Conservation (phyloP, 495 filamentous ascomycete genomes). For the Filosporella fistucella region DNA sequence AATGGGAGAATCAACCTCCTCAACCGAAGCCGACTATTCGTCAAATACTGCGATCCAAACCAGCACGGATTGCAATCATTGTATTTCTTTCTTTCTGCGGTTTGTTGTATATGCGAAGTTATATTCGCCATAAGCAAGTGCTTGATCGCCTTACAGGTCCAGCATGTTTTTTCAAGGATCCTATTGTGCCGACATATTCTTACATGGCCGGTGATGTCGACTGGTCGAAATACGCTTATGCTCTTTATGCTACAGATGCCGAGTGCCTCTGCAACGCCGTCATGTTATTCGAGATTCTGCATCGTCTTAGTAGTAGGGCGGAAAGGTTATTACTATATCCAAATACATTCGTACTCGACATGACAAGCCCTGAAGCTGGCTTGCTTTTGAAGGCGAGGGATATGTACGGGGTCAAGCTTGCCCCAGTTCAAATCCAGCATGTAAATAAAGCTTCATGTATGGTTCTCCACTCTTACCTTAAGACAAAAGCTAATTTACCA, state of each 20-base stretch:
- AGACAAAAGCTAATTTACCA: not conserved
- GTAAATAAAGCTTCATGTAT: constrained; percentile 37
- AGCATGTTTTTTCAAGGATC: constrained; percentile 4
- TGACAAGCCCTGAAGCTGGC: constrained; percentile 44
- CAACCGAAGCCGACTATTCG: not conserved
- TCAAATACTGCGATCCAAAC: constrained; percentile 8
- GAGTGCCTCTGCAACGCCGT: constrained; percentile 72
- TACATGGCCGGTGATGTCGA: constrained; percentile 25
- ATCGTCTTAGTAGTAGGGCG: constrained; percentile 56
- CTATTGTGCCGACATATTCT: not conserved
- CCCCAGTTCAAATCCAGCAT: constrained; percentile 55
- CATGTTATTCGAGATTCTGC: constrained; percentile 66
- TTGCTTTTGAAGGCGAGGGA: constrained; percentile 56
- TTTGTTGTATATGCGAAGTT: not conserved
- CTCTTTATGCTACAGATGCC: constrained; percentile 64
- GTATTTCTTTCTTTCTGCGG: not conserved
- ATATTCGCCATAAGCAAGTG: not conserved
- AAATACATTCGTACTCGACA: constrained; percentile 39
- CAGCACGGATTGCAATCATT: not conserved
- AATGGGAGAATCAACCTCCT: not conserved
- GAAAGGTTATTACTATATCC: constrained; percentile 68
- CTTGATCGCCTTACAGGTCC: constrained; percentile 2
- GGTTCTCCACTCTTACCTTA: constrained; percentile 2
- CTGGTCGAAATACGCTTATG: constrained; percentile 65
- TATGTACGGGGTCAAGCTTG: constrained; percentile 54